These are phyloP conservation scores for Fraxinus cuspidata DNA, from an alignment of 257 asterid genomes.

Conservation along the genomic window DNA sequence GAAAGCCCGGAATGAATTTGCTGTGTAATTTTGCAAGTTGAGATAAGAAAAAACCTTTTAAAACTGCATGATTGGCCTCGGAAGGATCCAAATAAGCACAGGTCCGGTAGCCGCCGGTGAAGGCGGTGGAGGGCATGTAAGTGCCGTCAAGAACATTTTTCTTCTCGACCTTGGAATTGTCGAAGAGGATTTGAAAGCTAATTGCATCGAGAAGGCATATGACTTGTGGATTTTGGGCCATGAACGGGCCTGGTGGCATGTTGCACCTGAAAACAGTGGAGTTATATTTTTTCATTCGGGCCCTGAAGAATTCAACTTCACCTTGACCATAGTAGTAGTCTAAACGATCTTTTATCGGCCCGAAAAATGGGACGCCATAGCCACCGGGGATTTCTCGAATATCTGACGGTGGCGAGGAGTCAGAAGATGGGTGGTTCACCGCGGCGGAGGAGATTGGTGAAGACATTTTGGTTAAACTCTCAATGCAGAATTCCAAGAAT, in stretches of 20 bases:
- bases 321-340: constrained; percentile 56
- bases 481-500: not conserved
- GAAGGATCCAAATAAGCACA: constrained; percentile 71
- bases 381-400: constrained; percentile 56
- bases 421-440: not conserved
- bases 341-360: constrained; percentile 49
- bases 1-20: constrained; percentile 48
- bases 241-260: constrained; percentile 75
- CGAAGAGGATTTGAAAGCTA: constrained; percentile 70
- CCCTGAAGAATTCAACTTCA: constrained; percentile 40
- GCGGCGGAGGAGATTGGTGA: not conserved
- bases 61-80: constrained; percentile 47
- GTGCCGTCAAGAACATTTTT: constrained; percentile 76
- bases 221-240: constrained; percentile 41
- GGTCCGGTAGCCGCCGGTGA: constrained; percentile 68
- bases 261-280: constrained; percentile 62
- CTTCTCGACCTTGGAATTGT: constrained; percentile 69
- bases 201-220: constrained; percentile 64
- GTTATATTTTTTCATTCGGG: constrained; percentile 41
- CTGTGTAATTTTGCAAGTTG: constrained; percentile 38
- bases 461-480: not conserved
- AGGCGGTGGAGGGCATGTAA: constrained; percentile 62
- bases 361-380: constrained; percentile 46
- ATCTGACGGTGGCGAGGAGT: not conserved
- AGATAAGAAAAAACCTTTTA: constrained; percentile 48